Conservation (phyloP, 2,329 filamentous ascomycete species). For the Apiospora phragmitis region DNA sequence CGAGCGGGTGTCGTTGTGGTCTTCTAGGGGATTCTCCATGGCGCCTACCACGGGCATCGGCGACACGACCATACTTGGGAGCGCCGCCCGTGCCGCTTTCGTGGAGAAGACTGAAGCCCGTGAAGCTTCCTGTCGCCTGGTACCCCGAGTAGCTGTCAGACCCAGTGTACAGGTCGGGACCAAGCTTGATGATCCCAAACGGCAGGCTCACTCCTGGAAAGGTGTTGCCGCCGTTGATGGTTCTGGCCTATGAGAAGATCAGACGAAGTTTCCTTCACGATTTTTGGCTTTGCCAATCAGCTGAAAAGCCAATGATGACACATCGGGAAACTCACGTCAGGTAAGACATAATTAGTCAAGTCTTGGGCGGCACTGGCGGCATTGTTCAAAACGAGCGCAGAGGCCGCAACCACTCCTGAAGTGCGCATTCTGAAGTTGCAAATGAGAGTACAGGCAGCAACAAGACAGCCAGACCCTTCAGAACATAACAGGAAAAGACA, state of each 20-base stretch:
- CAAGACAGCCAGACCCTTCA: not conserved
- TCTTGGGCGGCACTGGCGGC: constrained; percentile 13
- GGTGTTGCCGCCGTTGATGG: constrained; percentile 47
- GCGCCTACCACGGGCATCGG: constrained; percentile 56
- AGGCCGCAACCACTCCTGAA: not conserved
- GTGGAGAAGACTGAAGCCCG: constrained; percentile 64
- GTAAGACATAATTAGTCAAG: constrained; percentile 24
- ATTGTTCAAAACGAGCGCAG: not conserved
- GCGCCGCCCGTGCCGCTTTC: constrained; percentile 67
- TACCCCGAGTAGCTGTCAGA: constrained; percentile 56
- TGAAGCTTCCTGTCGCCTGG: constrained; percentile 50
- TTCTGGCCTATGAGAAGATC: constrained; percentile 40
- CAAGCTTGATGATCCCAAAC: constrained; percentile 50
- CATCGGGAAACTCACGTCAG: constrained; percentile 21
- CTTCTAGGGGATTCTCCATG: constrained; percentile 54
- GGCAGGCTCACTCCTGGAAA: constrained; percentile 51
- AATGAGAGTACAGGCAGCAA: not conserved
- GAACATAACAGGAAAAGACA: not conserved
- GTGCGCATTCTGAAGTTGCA: not conserved
- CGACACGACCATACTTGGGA: constrained; percentile 68
- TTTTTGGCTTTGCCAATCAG: not conserved
- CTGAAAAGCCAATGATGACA: not conserved
- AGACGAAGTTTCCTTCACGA: constrained; percentile 3
- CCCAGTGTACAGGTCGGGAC: constrained; percentile 49
- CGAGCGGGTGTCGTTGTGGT: constrained; percentile 56